A percentile compares a stretch with the other conserved stretches of the same genome.
phyloP scores from a whole-genome alignment of 495 filamentous ascomycete species.

The Rhizodiscina lignyota region DNA sequence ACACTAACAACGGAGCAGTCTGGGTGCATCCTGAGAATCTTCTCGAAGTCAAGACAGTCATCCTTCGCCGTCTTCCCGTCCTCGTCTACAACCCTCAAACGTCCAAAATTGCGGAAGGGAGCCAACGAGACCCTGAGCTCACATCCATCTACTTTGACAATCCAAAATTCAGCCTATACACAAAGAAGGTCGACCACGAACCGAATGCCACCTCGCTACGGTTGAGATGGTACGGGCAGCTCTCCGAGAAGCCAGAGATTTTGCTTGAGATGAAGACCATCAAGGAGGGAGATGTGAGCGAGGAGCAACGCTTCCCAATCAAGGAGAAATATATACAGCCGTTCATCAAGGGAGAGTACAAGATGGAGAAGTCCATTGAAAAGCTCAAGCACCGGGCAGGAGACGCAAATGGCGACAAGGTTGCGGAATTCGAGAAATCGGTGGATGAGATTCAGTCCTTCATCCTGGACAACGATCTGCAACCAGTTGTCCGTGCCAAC shows the following conservation, averaged over 20 bases:
- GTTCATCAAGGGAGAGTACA: slow-evolving; percentile 75
- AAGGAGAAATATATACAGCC: slow-evolving; percentile 89
- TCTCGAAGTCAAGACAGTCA: slow-evolving; percentile 87
- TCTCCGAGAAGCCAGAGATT: slow-evolving; percentile 61
- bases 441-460: slow-evolving; percentile 68
- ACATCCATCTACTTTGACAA: slow-evolving; percentile 95
- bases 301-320: slow-evolving; percentile 62
- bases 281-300: slow-evolving; percentile 52
- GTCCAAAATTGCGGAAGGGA: slow-evolving; percentile 58
- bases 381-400: slow-evolving; percentile 60
- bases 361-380: slow-evolving; percentile 75
- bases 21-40: slow-evolving; percentile 94
- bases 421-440: slow-evolving; percentile 50
- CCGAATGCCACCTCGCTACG: slow-evolving; percentile 67
- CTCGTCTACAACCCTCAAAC: slow-evolving; percentile 82
- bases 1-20: no score
- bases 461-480: slow-evolving; percentile 57
- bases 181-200: slow-evolving; percentile 62
- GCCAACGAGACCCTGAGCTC: slow-evolving; percentile 70
- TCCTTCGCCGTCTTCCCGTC: slow-evolving; percentile 74
- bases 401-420: slow-evolving; percentile 38
- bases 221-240: slow-evolving; percentile 80
- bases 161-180: slow-evolving; percentile 67
- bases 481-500: slow-evolving; percentile 79
- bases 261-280: slow-evolving; percentile 79